A percentile compares a stretch with the other conserved stretches of the same genome.
These are phyloP conservation scores for Xerophyta viscosa DNA, from an alignment of 106 monocot species.

Conservation along the genomic window DNA sequence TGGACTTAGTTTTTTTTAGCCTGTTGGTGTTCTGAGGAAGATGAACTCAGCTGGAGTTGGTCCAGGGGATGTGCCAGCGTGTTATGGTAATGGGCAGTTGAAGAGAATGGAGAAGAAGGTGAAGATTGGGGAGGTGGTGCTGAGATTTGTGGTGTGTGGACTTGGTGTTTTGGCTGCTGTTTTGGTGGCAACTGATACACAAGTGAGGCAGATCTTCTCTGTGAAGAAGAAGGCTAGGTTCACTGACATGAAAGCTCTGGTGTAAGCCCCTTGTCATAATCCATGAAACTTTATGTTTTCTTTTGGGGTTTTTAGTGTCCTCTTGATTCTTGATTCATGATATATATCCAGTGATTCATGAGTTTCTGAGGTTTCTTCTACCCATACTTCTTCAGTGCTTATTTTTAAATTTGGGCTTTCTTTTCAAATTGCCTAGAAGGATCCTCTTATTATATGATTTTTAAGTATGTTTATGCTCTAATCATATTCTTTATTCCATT, in stretches of 20 bases:
- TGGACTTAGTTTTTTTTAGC: too few species aligned
- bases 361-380: too few species aligned
- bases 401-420: too few species aligned
- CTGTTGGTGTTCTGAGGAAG: too few species aligned
- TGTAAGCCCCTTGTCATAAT: conserved; percentile 30
- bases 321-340: too few species aligned
- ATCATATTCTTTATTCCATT: too few species aligned
- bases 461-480: too few species aligned
- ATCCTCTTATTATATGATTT: too few species aligned
- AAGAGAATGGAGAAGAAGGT: conserved; percentile 48
- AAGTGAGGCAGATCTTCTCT: conserved; percentile 66
- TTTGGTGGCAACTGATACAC: conserved; percentile 50
- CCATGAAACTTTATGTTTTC: background rate
- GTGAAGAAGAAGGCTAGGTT: conserved; percentile 82
- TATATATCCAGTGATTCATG: too few species aligned
- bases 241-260: conserved; percentile 77
- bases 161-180: conserved; percentile 50
- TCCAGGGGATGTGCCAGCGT: conserved; percentile 58
- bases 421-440: too few species aligned
- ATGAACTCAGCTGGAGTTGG: conserved; percentile 48
- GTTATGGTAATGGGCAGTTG: conserved; percentile 23
- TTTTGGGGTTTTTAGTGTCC: background rate
- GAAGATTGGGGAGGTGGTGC: conserved; percentile 53
- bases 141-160: conserved; percentile 38
- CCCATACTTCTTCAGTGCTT: too few species aligned